Evolutionary conservation across 768 basidiomycete genomes (phyloP), one percentile per base, ranked within the genome.

Genomic region (Lactarius pseudohatsudake): DNA sequence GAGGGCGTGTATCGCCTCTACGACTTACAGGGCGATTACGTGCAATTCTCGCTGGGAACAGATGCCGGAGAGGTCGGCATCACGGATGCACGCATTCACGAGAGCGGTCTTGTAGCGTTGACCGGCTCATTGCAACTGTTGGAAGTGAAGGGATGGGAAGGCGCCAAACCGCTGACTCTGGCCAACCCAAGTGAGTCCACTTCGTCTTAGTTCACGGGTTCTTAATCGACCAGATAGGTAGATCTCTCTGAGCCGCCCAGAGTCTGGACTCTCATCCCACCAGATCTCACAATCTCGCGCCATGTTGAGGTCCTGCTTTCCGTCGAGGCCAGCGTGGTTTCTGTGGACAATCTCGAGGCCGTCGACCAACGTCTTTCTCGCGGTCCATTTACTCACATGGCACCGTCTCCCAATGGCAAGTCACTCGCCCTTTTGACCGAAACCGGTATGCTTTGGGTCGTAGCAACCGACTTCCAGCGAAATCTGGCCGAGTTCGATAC

Each of bases 381-480:
- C 38, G 96, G 96, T 0, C 97, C 97, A 2, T 98, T 98, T 76
- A 84, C 84, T 0, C 90, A 90, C 71, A 83, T 98, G 60, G 84
- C 90, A 0, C 90, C 93, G 3, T 98, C 96, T 0, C 96, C 97
- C 1, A 96, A 95, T 71, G 96, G 96, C 43, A 94, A 96, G 72
- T 89, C 94, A 56, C 81, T 98, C 18, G 94, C 94, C 0, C 79
- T 98, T 2, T 78, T 96, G 43, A 94, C 91, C 1, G 85, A 81
- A 62, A 79, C 81, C 13, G 88, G 88, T 7, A 78, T 84, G 5
- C 84, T 98, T 34, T 94, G 92, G 90, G 96, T 98, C 41, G 92
- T 98, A n/a, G 96, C 96, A 15, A 85, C 88, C 15, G 94, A 98
- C 76, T 98, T 98, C 74, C 89, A 92, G 69, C 84, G 92, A 50